phyloP scores from a whole-genome alignment of 257 asterid genomes.

The Solanum chilense region DNA sequence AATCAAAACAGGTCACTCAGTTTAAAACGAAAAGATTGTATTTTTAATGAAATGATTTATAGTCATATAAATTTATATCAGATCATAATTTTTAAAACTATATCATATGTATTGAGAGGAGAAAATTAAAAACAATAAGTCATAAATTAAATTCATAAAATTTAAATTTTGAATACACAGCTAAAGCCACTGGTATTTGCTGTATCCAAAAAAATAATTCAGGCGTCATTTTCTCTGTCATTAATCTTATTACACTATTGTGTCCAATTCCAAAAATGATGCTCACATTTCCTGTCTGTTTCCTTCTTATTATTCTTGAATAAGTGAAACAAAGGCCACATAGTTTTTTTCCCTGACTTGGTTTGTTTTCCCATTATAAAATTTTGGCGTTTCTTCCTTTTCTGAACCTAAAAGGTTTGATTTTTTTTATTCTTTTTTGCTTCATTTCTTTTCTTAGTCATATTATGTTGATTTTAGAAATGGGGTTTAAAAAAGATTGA shows the following conservation, averaged over 20 bases:
- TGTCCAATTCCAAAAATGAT: neutral
- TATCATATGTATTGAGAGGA: neutral
- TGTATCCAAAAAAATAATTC: neutral
- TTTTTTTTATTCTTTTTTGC: neutral
- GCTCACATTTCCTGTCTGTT: neutral
- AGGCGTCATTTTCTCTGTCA: neutral
- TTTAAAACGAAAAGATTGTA: too few species aligned
- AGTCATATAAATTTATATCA: neutral
- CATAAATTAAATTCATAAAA: neutral
- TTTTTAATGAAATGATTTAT: too few species aligned
- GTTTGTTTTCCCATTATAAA: neutral
- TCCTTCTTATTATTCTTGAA: neutral
- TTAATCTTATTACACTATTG: neutral
- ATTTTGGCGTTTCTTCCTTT: neutral
- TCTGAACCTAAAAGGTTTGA: neutral
- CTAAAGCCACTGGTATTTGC: neutral
- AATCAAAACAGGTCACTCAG: neutral
- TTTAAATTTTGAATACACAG: neutral
- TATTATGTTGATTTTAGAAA: neutral
- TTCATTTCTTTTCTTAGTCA: neutral
- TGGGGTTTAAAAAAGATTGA: neutral
- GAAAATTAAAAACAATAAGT: neutral
- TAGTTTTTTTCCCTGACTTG: neutral
- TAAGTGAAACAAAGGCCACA: neutral
- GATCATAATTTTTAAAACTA: neutral